phyloP scores from a whole-genome alignment of 2,329 filamentous ascomycete genomes.

The Beauveria pseudobassiana region DNA sequence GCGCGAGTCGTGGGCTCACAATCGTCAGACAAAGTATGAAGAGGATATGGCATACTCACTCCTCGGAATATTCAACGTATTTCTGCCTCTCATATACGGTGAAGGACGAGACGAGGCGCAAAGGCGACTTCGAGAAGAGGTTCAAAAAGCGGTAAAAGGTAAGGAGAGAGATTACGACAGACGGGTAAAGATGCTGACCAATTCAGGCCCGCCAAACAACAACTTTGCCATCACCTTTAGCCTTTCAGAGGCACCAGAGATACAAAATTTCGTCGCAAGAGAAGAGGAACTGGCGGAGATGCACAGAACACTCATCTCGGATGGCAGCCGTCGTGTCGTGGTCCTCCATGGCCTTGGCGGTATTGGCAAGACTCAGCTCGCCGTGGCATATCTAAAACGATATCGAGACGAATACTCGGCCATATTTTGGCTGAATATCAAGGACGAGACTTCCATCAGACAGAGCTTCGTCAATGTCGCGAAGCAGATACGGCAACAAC shows the following conservation, averaged over 20 bases:
- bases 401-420: slow-evolving; percentile 30
- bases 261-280: slow-evolving; percentile 15
- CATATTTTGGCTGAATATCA: slow-evolving; percentile 36
- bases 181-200: too few relatives aligned
- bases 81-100: slow-evolving; percentile 22
- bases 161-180: too few relatives aligned
- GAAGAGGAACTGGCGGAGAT: slow-evolving; percentile 15
- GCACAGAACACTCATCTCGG: slow-evolving; percentile 5
- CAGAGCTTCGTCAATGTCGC: slow-evolving; percentile 26
- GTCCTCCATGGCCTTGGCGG: slow-evolving; percentile 34
- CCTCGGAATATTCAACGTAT: slow-evolving; percentile 20
- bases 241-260: too few relatives aligned
- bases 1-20: slow-evolving; percentile 20
- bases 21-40: slow-evolving; percentile 14
- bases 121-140: slow-evolving; percentile 11
- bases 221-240: too few relatives aligned
- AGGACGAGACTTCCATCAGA: slow-evolving; percentile 27
- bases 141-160: background rate
- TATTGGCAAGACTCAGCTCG: slow-evolving; percentile 38
- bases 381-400: slow-evolving; percentile 27
- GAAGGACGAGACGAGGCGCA: slow-evolving; percentile 16
- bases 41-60: slow-evolving; percentile 21
- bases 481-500: slow-evolving; percentile 19
- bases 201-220: too few relatives aligned
- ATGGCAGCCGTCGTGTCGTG: slow-evolving; percentile 15